phyloP scores from a whole-genome alignment of 163 green algal species.

The Scenedesmus sp. region DNA sequence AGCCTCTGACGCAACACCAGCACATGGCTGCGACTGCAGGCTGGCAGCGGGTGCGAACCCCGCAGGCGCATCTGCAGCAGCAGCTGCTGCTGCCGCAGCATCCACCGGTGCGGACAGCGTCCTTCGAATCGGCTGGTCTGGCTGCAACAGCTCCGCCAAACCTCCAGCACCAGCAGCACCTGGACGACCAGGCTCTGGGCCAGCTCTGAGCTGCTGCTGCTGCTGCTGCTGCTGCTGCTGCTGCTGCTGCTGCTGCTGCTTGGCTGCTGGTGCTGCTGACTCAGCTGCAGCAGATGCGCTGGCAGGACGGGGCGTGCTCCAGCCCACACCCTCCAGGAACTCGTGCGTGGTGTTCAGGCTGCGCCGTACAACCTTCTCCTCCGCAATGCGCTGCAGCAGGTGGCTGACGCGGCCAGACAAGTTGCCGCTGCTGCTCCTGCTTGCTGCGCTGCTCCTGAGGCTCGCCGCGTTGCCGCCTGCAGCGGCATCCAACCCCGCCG shows the following conservation, averaged over 20 bases:
- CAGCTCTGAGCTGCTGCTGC: neutral
- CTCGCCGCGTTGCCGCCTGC: neutral
- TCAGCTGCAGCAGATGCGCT: neutral
- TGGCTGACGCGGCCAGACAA: slow-evolving; percentile 34
- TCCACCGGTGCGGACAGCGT: neutral
- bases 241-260: slow-evolving; percentile 24
- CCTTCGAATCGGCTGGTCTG: neutral
- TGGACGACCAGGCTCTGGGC: neutral
- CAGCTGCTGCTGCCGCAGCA: slow-evolving; percentile 7
- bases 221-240: no score
- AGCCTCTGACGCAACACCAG: neutral
- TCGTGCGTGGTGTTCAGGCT: slow-evolving; percentile 43
- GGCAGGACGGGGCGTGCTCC: slow-evolving; percentile 24
- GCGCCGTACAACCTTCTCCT: slow-evolving; percentile 39
- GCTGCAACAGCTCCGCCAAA: neutral
- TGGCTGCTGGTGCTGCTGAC: neutral
- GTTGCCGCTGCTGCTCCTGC: slow-evolving; percentile 41
- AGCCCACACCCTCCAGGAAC: slow-evolving; percentile 48
- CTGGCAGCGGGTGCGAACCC: neutral
- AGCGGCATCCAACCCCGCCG: neutral
- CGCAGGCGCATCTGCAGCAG: neutral
- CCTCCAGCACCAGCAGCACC: slow-evolving; percentile 13
- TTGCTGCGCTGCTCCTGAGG: neutral
- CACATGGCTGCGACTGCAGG: slow-evolving; percentile 5
- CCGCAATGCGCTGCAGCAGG: slow-evolving; percentile 46